Conservation (phyloP, 148 eudicot species). For the Rhododendron kiyosumense region DNA sequence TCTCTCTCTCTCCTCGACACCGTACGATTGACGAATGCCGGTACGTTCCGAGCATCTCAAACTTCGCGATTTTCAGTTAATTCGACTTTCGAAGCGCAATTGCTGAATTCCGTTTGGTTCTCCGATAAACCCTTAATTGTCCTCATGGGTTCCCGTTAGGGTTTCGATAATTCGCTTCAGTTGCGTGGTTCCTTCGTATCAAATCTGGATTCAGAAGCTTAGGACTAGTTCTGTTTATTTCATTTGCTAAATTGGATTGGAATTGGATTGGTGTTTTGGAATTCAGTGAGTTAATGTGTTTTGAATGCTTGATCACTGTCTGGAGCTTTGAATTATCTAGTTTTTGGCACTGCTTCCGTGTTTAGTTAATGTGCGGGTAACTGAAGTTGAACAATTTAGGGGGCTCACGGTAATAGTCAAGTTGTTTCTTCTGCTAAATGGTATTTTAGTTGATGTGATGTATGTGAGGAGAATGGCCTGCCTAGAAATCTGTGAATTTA, state of each 20-base stretch:
- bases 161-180: slow-evolving; percentile 26
- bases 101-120: slow-evolving; percentile 13
- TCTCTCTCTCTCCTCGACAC: slow-evolving; percentile 15
- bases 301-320: not conserved
- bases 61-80: not conserved
- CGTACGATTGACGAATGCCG: slow-evolving; percentile 51
- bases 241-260: not conserved
- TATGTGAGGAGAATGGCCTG: too few relatives aligned
- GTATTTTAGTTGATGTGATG: too few relatives aligned
- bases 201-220: slow-evolving; percentile 25
- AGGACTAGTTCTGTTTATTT: not conserved
- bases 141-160: slow-evolving; percentile 30
- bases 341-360: not conserved
- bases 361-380: not conserved
- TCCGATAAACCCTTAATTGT: slow-evolving; percentile 34
- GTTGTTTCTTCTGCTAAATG: too few relatives aligned
- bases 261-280: slow-evolving; percentile 7
- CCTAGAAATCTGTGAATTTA: too few relatives aligned
- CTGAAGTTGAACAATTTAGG: not conserved
- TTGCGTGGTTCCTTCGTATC: not conserved
- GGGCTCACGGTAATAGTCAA: too few relatives aligned
- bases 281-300: slow-evolving; percentile 7
- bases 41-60: slow-evolving; percentile 13
- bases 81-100: slow-evolving; percentile 12
- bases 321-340: not conserved